Evolutionary conservation across 306 rosid genomes (phyloP).

Genomic region (Cicer pinnatifidum): DNA sequence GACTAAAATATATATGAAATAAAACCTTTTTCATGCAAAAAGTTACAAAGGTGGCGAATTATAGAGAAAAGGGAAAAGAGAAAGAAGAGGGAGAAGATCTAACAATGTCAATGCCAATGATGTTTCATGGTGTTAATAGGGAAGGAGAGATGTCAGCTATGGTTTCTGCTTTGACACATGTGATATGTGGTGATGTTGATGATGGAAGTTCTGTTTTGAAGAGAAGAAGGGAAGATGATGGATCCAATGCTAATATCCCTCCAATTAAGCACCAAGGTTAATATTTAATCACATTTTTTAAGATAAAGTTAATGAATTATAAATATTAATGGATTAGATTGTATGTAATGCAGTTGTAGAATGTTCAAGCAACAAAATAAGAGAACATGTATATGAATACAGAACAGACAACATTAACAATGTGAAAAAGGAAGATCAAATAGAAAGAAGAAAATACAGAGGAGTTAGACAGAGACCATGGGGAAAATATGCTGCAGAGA

Average conservation of each 20-base stretch:
- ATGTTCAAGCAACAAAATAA: conserved; percentile 19
- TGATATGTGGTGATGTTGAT: conserved; percentile 41
- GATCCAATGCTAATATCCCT: conserved; percentile 31
- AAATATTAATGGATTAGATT: conserved; percentile 11
- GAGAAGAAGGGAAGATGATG: conserved; percentile 53
- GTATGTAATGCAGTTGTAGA: conserved; percentile 24
- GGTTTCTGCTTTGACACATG: conserved; percentile 56
- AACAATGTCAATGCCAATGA: conserved; percentile 32
- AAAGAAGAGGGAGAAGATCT: background rate
- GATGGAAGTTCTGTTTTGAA: conserved; percentile 33
- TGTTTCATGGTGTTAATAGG: conserved; percentile 45
- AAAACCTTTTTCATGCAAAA: background rate
- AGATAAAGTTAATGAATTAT: too few relatives aligned
- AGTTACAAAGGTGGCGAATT: conserved; percentile 42
- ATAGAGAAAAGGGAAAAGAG: conserved; percentile 15
- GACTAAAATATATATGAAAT: too few relatives aligned
- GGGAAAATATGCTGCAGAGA: conserved; percentile 82
- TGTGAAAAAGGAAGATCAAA: conserved; percentile 18
- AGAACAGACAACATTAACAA: conserved; percentile 27
- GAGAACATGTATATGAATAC: conserved; percentile 49
- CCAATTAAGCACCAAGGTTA: conserved; percentile 43
- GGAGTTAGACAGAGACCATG: conserved; percentile 81
- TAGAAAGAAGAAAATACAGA: conserved; percentile 59
- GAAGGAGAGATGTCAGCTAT: conserved; percentile 61
- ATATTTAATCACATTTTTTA: background rate